These are phyloP conservation scores for Phyllosticta citrichinensis DNA, from an alignment of 2,329 filamentous ascomycete species.

Conservation along the genomic window DNA sequence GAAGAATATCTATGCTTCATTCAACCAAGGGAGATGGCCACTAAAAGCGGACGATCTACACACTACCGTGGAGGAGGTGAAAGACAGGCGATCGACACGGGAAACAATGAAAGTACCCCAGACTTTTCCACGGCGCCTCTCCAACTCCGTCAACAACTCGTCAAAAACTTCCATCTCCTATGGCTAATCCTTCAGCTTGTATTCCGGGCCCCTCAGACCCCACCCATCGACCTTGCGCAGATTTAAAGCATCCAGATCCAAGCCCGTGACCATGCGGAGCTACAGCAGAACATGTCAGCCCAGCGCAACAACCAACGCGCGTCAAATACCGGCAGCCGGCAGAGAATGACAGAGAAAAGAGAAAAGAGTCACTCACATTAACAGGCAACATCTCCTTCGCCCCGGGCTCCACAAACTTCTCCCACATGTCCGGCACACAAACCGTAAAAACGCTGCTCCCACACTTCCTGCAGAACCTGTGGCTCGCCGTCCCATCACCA, in stretches of 20 bases:
- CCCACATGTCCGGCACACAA: neutral
- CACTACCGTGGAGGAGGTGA: too few species aligned
- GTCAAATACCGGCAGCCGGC: too few species aligned
- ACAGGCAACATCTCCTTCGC: constrained; percentile 17
- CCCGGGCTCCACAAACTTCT: neutral
- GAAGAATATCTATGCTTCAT: too few species aligned
- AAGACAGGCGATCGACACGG: too few species aligned
- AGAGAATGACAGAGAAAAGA: too few species aligned
- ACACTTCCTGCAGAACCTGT: constrained; percentile 21
- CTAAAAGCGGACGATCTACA: too few species aligned
- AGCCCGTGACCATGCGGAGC: constrained; percentile 21
- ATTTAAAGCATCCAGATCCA: constrained; percentile 18
- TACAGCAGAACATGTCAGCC: neutral
- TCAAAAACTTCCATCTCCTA: neutral
- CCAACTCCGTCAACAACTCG: neutral
- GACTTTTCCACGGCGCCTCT: too few species aligned
- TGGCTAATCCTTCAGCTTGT: constrained; percentile 2
- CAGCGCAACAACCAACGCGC: neutral
- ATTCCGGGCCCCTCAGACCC: constrained; percentile 13
- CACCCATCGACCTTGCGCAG: constrained; percentile 17
- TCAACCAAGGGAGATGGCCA: too few species aligned
- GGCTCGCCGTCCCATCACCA: constrained; percentile 17
- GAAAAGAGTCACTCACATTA: constrained; percentile 18
- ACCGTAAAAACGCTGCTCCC: constrained; percentile 16
- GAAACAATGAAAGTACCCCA: too few species aligned